Evolutionary conservation across 306 rosid species (phyloP).

Genomic region (Coriaria nepalensis): DNA sequence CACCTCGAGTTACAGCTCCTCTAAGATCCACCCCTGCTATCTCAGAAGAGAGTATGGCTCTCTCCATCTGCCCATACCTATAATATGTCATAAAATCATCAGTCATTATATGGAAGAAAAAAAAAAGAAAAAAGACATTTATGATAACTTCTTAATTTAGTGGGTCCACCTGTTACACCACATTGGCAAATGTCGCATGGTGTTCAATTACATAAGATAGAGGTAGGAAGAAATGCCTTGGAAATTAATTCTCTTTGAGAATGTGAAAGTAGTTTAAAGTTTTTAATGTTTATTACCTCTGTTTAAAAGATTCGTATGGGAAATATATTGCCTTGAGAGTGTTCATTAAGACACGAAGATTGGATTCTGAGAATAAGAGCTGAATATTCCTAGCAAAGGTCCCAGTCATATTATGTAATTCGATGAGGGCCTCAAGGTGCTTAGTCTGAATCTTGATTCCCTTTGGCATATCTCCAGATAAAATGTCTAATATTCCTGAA

Average conservation of each 20-base stretch:
- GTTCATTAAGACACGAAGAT: constrained; percentile 55
- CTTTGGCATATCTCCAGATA: constrained; percentile 94
- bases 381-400: constrained; percentile 91
- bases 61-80: constrained; percentile 99
- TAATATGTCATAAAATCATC: constrained; percentile 11
- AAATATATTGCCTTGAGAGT: constrained; percentile 67
- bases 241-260: not conserved
- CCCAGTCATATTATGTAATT: constrained; percentile 83
- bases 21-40: constrained; percentile 90
- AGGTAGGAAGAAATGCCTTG: too few relatives aligned
- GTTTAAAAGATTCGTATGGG: constrained; percentile 86
- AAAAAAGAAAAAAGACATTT: not conserved
- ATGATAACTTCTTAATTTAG: too few relatives aligned
- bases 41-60: constrained; percentile 87
- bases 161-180: too few relatives aligned
- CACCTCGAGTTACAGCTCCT: constrained; percentile 96
- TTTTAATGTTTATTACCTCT: constrained; percentile 39
- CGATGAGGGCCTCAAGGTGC: constrained; percentile 85
- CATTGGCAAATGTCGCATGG: too few relatives aligned
- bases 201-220: too few relatives aligned
- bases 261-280: too few relatives aligned
- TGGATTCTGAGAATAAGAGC: constrained; percentile 81
- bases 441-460: constrained; percentile 85
- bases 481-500: constrained; percentile 71
- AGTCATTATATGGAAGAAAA: constrained; percentile 17